Evolutionary conservation across 495 filamentous ascomycete species (phyloP).

Genomic region (Xylaria curta): DNA sequence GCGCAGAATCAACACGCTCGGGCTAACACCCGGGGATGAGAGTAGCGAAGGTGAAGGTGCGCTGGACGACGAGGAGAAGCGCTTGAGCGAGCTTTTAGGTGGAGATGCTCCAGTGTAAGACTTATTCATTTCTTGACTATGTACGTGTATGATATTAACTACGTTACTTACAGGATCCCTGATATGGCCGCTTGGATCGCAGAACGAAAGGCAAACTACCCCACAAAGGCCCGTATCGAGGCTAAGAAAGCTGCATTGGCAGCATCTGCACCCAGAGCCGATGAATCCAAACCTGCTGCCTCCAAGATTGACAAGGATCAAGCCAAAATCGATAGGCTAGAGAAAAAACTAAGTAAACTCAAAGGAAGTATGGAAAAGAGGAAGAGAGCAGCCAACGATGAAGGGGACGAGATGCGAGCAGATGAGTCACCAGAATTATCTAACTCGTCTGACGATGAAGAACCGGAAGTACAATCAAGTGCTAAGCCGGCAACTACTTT

Average conservation of each 20-base stretch:
- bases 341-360: slow-evolving; percentile 57
- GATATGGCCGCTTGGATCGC: slow-evolving; percentile 82
- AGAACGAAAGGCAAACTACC: slow-evolving; percentile 78
- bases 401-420: slow-evolving; percentile 61
- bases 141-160: slow-evolving; percentile 25
- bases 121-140: slow-evolving; percentile 15
- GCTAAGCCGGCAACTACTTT: slow-evolving; percentile 34
- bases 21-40: slow-evolving; percentile 72
- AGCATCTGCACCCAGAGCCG: slow-evolving; percentile 30
- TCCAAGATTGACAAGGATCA: slow-evolving; percentile 49
- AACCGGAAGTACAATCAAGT: slow-evolving; percentile 55
- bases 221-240: slow-evolving; percentile 69
- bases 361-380: slow-evolving; percentile 61
- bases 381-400: slow-evolving; percentile 62
- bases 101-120: slow-evolving; percentile 55
- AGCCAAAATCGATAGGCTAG: slow-evolving; percentile 56
- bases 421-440: slow-evolving; percentile 43
- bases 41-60: slow-evolving; percentile 71
- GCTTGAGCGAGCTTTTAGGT: slow-evolving; percentile 66
- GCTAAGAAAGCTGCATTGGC: slow-evolving; percentile 50
- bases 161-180: slow-evolving; percentile 54
- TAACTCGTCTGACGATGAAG: slow-evolving; percentile 52
- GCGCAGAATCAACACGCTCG: slow-evolving; percentile 77
- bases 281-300: slow-evolving; percentile 33
- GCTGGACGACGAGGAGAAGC: slow-evolving; percentile 72